Evolutionary conservation across 140 eudicot species (phyloP), one percentile per base, ranked within the genome.

Genomic region (Ambrosia hybrid): DNA sequence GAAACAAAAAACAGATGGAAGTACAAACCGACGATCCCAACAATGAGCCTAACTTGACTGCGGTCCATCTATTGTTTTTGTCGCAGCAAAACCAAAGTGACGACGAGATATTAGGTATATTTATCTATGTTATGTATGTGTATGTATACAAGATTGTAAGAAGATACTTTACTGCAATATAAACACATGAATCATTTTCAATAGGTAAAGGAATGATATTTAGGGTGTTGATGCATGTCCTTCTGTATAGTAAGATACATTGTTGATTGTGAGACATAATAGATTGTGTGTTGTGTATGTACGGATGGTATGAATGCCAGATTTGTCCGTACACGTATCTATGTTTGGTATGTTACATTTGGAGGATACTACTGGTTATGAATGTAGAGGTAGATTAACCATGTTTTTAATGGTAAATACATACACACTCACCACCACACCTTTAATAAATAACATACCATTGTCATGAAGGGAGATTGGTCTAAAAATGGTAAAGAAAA

Each of bases 11-110:
- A 2, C 1, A 52, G 55, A 51, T 37, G 37, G 38, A 46, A 59
- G 61, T 79, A 79, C 81, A 38, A 76, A 86, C 77, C 82, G 38
- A 78, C 36, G 45, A 78, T 45, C 68, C 82, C 77, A 55, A 78
- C 68, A 34, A 78, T 78, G 82, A 71, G 36, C 53, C 82, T 78
- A 65, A 64, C 64, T 51, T 61, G 67, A 14, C 53, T 68, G 33
- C 7, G 60, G 17, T 64, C 77, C 82, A 78, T 78, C 3, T 41
- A 41, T 41, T 41, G 8, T 41, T 41, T 41, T 78, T 36, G 66
- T 2, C 30, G 67, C 43, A 15, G 67, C 59, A 70, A 57, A 53
- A 56, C 73, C 17, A 36, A 63, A 33, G 36, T 8, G 77, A 11
- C 52, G 49, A 72, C 9, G 38, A 9, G 43, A 52, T 39, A 11